Evolutionary conservation across 1,284 basidiomycete genomes (phyloP), one percentile per base, ranked within the genome.

Genomic region (Hypsizygus ulmarius): DNA sequence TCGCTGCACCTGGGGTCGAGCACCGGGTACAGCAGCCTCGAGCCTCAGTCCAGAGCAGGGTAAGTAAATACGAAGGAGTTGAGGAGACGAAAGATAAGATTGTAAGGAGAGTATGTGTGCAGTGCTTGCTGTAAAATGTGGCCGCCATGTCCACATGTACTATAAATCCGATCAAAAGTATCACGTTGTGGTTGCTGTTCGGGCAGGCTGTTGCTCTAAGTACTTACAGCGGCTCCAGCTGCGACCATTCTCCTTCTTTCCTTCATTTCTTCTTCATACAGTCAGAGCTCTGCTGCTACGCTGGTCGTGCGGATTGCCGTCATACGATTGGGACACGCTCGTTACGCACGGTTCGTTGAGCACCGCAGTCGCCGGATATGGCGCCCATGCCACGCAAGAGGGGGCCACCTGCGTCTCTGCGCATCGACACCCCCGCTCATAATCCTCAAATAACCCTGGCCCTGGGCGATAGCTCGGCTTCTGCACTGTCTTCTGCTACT

Each of bases 381-480:
- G 52, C 58, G 43, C 58, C 60, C 50, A 65, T 66, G 66, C 70
- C 72, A 60, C 74, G 76, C 70, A 81, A 69, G 66, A 77, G 72
- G 65, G 76, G 75, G 44, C 75, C 81, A 19, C 75, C 79, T 59
- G 63, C 80, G 56, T 68, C 74, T 57, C 78, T 85, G 58, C 77
- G 76, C 69, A 81, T 84, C 61, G 64, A 78, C 59, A 75, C 80
- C 49, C 76, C 80, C 56, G 61, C 68, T 43, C 70, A 72, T 47
- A 65, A 64, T 56, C 65, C 69, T 54, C 71, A 72, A 62, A 72
- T 80, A 64, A 68, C 74, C 60, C 68, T 79, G 58, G 72, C 73
- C 45, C 59, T 68, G 47, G 70, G 68, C 57, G 75, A 80, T 59
- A 67, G 62, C 52, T 73, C 77, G 53, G 65, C 73, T 53, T 75